phyloP scores from a whole-genome alignment of 2,329 filamentous ascomycete genomes.

The Shiraia sp. region DNA sequence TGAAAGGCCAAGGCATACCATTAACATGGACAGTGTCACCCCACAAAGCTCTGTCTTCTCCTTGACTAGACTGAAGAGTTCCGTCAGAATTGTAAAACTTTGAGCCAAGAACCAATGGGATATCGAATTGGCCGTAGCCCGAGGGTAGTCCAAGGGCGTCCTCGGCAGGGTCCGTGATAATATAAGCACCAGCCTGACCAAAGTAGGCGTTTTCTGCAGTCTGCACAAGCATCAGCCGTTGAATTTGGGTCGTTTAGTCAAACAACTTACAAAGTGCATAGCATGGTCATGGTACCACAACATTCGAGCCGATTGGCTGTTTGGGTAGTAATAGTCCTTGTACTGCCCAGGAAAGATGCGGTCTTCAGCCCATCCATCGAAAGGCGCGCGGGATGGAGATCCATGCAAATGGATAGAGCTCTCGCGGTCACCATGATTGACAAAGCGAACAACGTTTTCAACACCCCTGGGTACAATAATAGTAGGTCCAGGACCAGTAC shows the following conservation, averaged over 20 bases:
- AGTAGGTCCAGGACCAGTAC: slow-evolving; percentile 58
- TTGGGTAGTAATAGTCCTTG: slow-evolving; percentile 65
- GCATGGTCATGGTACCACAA: slow-evolving; percentile 61
- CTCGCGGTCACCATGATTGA: slow-evolving; percentile 53
- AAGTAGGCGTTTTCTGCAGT: slow-evolving; percentile 62
- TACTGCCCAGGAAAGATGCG: slow-evolving; percentile 55
- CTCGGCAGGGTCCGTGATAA: slow-evolving; percentile 57
- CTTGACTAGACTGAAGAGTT: slow-evolving; percentile 48
- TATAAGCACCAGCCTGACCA: slow-evolving; percentile 61
- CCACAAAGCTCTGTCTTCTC: slow-evolving; percentile 53
- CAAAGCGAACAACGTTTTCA: slow-evolving; percentile 58
- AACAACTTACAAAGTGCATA: slow-evolving; percentile 24
- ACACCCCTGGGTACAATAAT: slow-evolving; percentile 53
- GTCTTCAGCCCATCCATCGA: slow-evolving; percentile 61
- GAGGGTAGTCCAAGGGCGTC: slow-evolving; percentile 56
- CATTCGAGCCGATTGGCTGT: slow-evolving; percentile 55
- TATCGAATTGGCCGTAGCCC: slow-evolving; percentile 55
- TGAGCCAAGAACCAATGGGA: slow-evolving; percentile 56
- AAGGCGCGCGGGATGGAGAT: slow-evolving; percentile 51
- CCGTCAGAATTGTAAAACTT: slow-evolving; percentile 59
- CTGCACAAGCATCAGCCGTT: slow-evolving; percentile 19
- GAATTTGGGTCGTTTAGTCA: slow-evolving; percentile 18
- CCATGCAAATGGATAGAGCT: slow-evolving; percentile 60
- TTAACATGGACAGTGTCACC: slow-evolving; percentile 64
- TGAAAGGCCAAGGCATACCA: slow-evolving; percentile 61